These are phyloP conservation scores for Teratosphaeria nubilosa DNA, from an alignment of 2,329 filamentous ascomycete genomes.

Conservation along the genomic window DNA sequence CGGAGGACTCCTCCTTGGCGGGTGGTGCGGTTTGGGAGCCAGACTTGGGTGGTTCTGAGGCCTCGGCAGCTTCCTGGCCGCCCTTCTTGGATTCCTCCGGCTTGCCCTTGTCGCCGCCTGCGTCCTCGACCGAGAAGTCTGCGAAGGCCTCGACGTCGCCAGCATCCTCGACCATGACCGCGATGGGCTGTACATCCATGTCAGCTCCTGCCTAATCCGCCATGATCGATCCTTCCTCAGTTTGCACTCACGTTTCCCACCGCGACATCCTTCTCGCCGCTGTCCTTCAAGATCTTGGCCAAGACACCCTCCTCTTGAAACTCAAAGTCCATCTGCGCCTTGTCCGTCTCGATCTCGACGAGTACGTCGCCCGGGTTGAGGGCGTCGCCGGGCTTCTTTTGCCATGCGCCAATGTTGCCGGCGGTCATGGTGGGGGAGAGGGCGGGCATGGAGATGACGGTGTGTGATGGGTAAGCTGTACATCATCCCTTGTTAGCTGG, in stretches of 20 bases:
- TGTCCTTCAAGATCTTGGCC: conserved; percentile 86
- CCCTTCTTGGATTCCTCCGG: conserved; percentile 53
- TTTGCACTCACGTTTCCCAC: conserved; percentile 78
- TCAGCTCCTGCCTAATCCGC: background rate
- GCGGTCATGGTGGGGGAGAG: conserved; percentile 95
- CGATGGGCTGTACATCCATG: conserved; percentile 65
- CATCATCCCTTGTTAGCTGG: conserved; percentile 4
- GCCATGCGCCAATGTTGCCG: conserved; percentile 94
- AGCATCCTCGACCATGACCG: conserved; percentile 85
- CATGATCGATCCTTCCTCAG: background rate
- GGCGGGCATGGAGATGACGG: conserved; percentile 93
- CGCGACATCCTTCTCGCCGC: conserved; percentile 84
- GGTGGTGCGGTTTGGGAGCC: conserved; percentile 50
- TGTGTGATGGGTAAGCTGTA: conserved; percentile 88
- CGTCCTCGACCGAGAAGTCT: conserved; percentile 77
- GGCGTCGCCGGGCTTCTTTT: conserved; percentile 88
- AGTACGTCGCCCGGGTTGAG: conserved; percentile 88
- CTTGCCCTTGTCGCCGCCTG: conserved; percentile 68
- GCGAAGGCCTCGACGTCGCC: conserved; percentile 81
- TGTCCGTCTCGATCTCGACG: conserved; percentile 81
- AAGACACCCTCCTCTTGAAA: conserved; percentile 97
- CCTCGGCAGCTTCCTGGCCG: conserved; percentile 48
- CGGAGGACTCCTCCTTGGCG: conserved; percentile 37
- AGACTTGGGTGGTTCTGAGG: conserved; percentile 50
- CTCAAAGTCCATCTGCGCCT: conserved; percentile 99